Evolutionary conservation across 2,329 filamentous ascomycete genomes (phyloP).

Genomic region (Trichophyton simii): DNA sequence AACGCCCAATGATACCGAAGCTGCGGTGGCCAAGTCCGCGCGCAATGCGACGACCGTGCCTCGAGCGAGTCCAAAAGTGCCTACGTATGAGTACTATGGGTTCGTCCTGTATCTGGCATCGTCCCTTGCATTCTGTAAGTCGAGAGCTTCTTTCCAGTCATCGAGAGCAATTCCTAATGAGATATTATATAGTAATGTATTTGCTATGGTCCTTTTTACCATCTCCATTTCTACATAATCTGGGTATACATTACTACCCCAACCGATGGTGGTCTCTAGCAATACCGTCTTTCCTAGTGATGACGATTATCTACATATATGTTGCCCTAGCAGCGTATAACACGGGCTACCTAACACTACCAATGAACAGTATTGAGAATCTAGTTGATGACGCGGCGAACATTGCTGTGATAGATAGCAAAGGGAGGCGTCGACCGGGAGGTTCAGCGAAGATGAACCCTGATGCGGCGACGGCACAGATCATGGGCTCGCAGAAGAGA

Average conservation of each 20-base stretch:
- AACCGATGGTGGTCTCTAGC: conserved; percentile 97
- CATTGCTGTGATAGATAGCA: conserved; percentile 66
- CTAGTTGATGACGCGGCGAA: conserved; percentile 83
- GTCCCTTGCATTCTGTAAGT: conserved; percentile 63
- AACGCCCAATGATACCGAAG: conserved; percentile 46
- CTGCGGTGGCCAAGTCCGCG: conserved; percentile 48
- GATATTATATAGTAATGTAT: conserved; percentile 40
- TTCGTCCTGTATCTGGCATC: conserved; percentile 93
- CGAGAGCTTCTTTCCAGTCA: conserved; percentile 27
- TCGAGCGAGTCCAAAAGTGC: conserved; percentile 78
- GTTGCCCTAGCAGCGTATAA: conserved; percentile 86
- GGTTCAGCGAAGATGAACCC: conserved; percentile 33
- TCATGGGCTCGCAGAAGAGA: conserved; percentile 31
- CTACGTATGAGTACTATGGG: conserved; percentile 99
- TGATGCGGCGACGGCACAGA: conserved; percentile 30
- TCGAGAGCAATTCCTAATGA: not conserved
- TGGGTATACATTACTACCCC: conserved; percentile 94
- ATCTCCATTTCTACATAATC: conserved; percentile 75
- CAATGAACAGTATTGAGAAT: conserved; percentile 68
- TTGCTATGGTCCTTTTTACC: conserved; percentile 81
- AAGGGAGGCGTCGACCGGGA: conserved; percentile 44
- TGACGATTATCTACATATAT: conserved; percentile 83
- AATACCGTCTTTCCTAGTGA: conserved; percentile 79
- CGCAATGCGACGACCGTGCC: conserved; percentile 54
- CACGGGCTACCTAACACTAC: conserved; percentile 72